These are phyloP conservation scores for Hygrocybe punicea DNA, from an alignment of 768 basidiomycete species.

Conservation along the genomic window DNA sequence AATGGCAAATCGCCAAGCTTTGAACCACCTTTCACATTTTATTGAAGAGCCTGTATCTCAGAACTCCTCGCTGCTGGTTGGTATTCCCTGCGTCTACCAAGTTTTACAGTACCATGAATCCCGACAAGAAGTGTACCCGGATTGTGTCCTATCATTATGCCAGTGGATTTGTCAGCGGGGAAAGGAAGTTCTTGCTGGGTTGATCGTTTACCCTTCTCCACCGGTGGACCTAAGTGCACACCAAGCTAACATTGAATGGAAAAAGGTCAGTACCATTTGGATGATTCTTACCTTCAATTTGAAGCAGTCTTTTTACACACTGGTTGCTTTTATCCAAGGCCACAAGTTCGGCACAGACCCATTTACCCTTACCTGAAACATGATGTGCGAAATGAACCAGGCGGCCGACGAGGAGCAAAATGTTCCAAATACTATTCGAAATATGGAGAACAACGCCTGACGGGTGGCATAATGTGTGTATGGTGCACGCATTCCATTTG, in stretches of 20 bases:
- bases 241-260: background rate
- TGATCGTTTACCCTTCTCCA: slow-evolving; percentile 2
- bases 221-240: background rate
- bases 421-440: slow-evolving; percentile 29
- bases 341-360: slow-evolving; percentile 27
- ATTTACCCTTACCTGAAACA: slow-evolving; percentile 25
- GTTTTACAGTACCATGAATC: slow-evolving; percentile 8
- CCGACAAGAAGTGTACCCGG: background rate
- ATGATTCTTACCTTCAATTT: no score
- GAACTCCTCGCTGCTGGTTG: slow-evolving; percentile 5
- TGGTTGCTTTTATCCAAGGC: slow-evolving; percentile 31
- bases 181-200: background rate
- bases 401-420: slow-evolving; percentile 8
- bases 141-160: slow-evolving; percentile 2
- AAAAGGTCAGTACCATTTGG: slow-evolving; percentile 12
- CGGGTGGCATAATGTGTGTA: background rate
- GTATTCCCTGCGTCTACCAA: slow-evolving; percentile 15
- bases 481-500: slow-evolving; percentile 34
- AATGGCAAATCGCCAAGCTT: slow-evolving; percentile 13
- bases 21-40: slow-evolving; percentile 10
- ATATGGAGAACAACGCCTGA: slow-evolving; percentile 20
- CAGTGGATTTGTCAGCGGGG: slow-evolving; percentile 11
- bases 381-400: slow-evolving; percentile 13
- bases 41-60: background rate
- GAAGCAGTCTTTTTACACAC: slow-evolving; percentile 22